Evolutionary conservation across 805 yeast species (phyloP).

Genomic region (Barnettozyma salicaria): DNA sequence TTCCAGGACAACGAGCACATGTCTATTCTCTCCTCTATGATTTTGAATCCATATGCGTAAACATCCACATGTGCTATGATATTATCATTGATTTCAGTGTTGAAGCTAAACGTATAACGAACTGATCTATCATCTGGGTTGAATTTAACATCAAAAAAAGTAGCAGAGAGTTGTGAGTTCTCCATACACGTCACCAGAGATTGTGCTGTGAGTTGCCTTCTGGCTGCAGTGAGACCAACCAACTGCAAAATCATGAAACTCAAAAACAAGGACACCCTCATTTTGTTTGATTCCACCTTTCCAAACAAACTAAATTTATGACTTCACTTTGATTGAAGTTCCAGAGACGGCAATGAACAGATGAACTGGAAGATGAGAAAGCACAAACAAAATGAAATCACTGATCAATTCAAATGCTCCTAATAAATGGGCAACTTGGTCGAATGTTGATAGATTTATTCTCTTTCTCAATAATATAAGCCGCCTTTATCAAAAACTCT

Average conservation of each 20-base stretch:
- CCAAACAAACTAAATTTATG: too few relatives aligned
- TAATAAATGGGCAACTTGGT: background rate
- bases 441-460: too few relatives aligned
- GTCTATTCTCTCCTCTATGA: slow-evolving; percentile 53
- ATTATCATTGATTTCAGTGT: slow-evolving; percentile 60
- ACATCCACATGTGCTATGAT: slow-evolving; percentile 67
- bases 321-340: too few relatives aligned
- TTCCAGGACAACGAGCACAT: slow-evolving; percentile 65
- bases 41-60: slow-evolving; percentile 79
- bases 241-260: background rate
- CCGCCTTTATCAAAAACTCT: too few relatives aligned
- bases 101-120: slow-evolving; percentile 61
- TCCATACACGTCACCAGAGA: slow-evolving; percentile 87
- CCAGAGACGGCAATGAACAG: too few relatives aligned
- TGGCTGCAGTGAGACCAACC: background rate
- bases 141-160: slow-evolving; percentile 67
- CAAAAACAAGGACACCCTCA: slow-evolving; percentile 6
- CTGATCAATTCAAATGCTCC: too few relatives aligned
- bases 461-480: too few relatives aligned
- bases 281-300: background rate
- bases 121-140: slow-evolving; percentile 66
- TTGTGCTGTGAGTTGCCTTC: slow-evolving; percentile 6
- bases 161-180: slow-evolving; percentile 64
- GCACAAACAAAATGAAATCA: too few relatives aligned
- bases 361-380: too few relatives aligned